Conservation (phyloP, 305 asterid genomes). For the Fraxinus paxiana region DNA sequence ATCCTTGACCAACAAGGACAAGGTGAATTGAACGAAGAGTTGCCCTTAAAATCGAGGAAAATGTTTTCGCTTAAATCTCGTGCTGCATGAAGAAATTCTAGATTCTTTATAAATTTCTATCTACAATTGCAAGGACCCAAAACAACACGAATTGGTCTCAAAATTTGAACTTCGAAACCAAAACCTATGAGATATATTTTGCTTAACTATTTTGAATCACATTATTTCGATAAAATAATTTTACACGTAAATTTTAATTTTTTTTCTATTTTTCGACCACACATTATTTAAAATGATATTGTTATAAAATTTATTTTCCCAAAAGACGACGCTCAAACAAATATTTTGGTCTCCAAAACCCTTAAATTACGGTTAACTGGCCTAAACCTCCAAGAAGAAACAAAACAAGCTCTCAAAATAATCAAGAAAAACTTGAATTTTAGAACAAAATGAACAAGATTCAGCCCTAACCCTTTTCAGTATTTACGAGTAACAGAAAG, state of each 20-base stretch:
- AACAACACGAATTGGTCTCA: background rate
- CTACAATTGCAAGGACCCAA: background rate
- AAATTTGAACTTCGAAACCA: background rate
- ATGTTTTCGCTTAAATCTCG: background rate
- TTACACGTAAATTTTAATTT: too few relatives aligned
- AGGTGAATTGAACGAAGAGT: background rate
- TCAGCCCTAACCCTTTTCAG: background rate
- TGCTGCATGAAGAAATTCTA: background rate
- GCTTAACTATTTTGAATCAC: background rate
- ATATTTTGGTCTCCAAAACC: background rate
- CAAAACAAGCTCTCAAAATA: background rate
- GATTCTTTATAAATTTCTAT: background rate
- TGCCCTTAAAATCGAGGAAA: background rate
- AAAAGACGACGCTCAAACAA: background rate
- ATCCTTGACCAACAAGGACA: background rate
- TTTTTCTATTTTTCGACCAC: too few relatives aligned
- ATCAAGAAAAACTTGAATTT: conserved; percentile 15
- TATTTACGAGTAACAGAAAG: background rate
- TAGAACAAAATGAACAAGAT: background rate
- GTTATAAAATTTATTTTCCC: background rate
- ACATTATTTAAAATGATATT: too few relatives aligned
- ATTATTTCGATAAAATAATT: too few relatives aligned
- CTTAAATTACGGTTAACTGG: background rate
- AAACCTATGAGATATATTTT: background rate
- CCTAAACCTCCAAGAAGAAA: background rate